These are phyloP conservation scores for Lonicera japonica DNA, from an alignment of 129 eudicot species.

Conservation along the genomic window DNA sequence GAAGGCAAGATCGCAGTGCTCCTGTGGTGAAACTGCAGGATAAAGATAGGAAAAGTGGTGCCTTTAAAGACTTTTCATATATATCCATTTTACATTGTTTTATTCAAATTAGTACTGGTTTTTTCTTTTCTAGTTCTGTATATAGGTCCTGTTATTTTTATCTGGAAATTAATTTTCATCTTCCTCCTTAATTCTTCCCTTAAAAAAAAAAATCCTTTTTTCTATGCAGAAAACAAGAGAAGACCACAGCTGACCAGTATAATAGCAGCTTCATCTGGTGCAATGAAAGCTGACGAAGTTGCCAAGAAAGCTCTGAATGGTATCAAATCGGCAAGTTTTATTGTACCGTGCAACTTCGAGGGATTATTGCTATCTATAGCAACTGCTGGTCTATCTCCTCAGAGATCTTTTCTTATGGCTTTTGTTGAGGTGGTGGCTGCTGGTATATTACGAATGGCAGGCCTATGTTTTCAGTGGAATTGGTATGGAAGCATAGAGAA, in stretches of 20 bases:
- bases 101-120: no score
- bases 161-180: no score
- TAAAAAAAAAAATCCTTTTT: not conserved
- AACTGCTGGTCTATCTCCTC: conserved; percentile 90
- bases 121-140: no score
- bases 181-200: not conserved
- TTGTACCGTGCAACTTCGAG: conserved; percentile 82
- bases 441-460: conserved; percentile 59
- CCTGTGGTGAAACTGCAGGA: no score
- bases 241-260: conserved; percentile 71
- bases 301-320: conserved; percentile 69
- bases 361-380: conserved; percentile 64
- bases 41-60: no score
- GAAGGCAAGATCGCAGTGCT: no score
- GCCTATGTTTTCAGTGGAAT: conserved; percentile 73
- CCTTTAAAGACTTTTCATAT: no score
- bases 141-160: no score
- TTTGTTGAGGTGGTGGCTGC: conserved; percentile 65
- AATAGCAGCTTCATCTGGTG: conserved; percentile 84
- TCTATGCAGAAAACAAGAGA: conserved; percentile 66
- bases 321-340: conserved; percentile 56
- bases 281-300: conserved; percentile 83
- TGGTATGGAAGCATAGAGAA: conserved; percentile 83
- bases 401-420: conserved; percentile 79
- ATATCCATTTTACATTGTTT: no score